phyloP scores from a whole-genome alignment of 495 filamentous ascomycete genomes.

The Podospora tetraspora region DNA sequence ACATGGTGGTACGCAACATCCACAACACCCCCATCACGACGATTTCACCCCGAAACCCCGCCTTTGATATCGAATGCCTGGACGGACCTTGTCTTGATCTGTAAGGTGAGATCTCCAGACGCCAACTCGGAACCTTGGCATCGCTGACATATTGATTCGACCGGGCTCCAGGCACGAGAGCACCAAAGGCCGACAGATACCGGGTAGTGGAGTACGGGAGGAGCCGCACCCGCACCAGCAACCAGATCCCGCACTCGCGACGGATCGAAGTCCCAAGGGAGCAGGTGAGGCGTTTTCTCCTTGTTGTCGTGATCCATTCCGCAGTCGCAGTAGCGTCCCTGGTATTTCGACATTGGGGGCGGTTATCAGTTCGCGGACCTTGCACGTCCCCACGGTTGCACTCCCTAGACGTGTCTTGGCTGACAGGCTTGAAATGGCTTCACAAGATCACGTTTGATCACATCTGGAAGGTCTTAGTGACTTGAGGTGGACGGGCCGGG shows the following conservation, averaged over 20 bases:
- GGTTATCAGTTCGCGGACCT: slow-evolving; percentile 5
- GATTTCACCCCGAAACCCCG: not conserved
- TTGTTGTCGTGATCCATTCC: slow-evolving; percentile 14
- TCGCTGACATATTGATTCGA: not conserved
- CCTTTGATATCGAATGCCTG: not conserved
- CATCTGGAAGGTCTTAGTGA: slow-evolving; percentile 14
- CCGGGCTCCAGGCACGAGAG: not conserved
- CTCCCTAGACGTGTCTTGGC: slow-evolving; percentile 3
- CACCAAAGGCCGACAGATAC: not conserved
- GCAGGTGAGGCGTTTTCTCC: slow-evolving; percentile 23
- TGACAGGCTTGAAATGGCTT: not conserved
- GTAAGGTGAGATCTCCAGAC: slow-evolving; percentile 2
- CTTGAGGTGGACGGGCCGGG: not conserved
- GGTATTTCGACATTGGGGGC: slow-evolving; percentile 5
- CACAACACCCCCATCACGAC: not conserved
- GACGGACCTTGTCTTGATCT: not conserved
- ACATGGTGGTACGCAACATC: not conserved
- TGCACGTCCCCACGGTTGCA: not conserved
- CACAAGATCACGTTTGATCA: slow-evolving; percentile 4
- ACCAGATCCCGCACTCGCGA: slow-evolving; percentile 3
- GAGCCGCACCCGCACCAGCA: not conserved
- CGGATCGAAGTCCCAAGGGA: slow-evolving; percentile 22
- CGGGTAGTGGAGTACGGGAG: slow-evolving; percentile 1
- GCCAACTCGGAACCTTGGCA: not conserved
- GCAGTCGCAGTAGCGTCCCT: not conserved